These are phyloP conservation scores for Piedraia hortae DNA, from an alignment of 2,329 filamentous ascomycete species.

Conservation along the genomic window DNA sequence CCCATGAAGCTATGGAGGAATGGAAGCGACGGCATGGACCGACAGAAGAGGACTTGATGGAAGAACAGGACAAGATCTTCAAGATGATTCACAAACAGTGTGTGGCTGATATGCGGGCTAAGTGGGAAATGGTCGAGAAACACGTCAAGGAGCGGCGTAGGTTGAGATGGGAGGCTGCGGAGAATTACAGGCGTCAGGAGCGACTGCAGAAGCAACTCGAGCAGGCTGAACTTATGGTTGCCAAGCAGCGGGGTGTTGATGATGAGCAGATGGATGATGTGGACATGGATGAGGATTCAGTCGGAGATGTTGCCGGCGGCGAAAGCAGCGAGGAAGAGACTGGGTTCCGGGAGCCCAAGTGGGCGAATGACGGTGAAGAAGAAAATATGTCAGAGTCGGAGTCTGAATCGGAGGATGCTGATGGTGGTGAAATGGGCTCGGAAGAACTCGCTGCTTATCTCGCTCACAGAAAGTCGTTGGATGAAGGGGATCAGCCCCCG, in stretches of 20 bases:
- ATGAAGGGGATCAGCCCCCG: too few relatives aligned
- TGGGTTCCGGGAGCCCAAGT: slow-evolving; percentile 17
- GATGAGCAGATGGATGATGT: slow-evolving; percentile 5
- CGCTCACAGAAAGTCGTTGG: slow-evolving; percentile 6
- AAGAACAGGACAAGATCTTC: slow-evolving; percentile 40
- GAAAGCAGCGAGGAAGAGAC: slow-evolving; percentile 17
- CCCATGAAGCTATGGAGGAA: slow-evolving; percentile 48
- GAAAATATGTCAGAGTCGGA: slow-evolving; percentile 36
- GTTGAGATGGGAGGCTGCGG: slow-evolving; percentile 32
- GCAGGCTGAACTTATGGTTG: slow-evolving; percentile 9
- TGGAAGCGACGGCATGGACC: slow-evolving; percentile 50
- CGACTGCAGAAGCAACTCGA: slow-evolving; percentile 31
- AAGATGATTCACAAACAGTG: slow-evolving; percentile 45
- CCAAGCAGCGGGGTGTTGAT: slow-evolving; percentile 11
- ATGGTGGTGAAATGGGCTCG: slow-evolving; percentile 29
- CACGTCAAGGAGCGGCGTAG: slow-evolving; percentile 30
- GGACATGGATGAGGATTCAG: slow-evolving; percentile 3
- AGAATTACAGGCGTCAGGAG: slow-evolving; percentile 41
- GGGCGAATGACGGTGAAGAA: slow-evolving; percentile 4
- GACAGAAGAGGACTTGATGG: slow-evolving; percentile 52
- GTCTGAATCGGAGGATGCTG: slow-evolving; percentile 26
- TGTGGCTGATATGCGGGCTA: slow-evolving; percentile 31
- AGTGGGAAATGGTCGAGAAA: slow-evolving; percentile 29
- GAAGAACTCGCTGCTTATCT: slow-evolving; percentile 10
- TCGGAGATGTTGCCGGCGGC: slow-evolving; percentile 6